Evolutionary conservation across 1,284 basidiomycete species (phyloP).

Genomic region (Puccinia coronata): DNA sequence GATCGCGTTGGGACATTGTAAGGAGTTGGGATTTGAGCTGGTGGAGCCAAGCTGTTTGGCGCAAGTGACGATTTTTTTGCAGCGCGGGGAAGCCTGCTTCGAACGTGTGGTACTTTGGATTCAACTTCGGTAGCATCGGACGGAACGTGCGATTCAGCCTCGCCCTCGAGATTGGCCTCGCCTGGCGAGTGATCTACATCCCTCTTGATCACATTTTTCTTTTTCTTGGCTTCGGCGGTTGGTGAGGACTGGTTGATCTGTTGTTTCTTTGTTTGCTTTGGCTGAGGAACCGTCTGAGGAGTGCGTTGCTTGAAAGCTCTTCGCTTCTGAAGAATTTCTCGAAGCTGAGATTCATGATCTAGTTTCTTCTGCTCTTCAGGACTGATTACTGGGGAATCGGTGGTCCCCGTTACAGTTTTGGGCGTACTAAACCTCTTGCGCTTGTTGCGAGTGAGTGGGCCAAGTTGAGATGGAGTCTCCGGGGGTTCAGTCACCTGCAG

Average conservation of each 20-base stretch:
- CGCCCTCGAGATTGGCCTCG: constrained; percentile 12
- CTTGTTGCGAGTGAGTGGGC: constrained; percentile 15
- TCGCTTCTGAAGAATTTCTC: constrained; percentile 41
- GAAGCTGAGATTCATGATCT: constrained; percentile 37
- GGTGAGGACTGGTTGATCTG: not conserved
- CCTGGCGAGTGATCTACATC: not conserved
- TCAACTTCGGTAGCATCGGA: constrained; percentile 34
- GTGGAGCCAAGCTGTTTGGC: constrained; percentile 23
- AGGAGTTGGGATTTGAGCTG: constrained; percentile 4
- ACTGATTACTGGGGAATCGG: constrained; percentile 1
- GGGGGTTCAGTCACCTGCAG: not conserved
- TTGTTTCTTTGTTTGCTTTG: not conserved
- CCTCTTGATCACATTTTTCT: constrained; percentile 23
- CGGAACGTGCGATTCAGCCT: constrained; percentile 17
- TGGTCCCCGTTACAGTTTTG: not conserved
- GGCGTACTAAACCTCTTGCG: not conserved
- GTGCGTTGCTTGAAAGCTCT: constrained; percentile 5
- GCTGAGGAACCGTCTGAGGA: constrained; percentile 3
- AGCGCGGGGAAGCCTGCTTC: constrained; percentile 26
- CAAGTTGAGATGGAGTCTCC: not conserved
- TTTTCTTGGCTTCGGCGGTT: constrained; percentile 20
- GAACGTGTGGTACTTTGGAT: not conserved
- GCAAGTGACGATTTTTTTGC: constrained; percentile 17
- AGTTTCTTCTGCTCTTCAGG: constrained; percentile 19
- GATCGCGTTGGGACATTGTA: constrained; percentile 12